phyloP scores from a whole-genome alignment of 805 yeast genomes.

The Zygoascus bituminiphila region DNA sequence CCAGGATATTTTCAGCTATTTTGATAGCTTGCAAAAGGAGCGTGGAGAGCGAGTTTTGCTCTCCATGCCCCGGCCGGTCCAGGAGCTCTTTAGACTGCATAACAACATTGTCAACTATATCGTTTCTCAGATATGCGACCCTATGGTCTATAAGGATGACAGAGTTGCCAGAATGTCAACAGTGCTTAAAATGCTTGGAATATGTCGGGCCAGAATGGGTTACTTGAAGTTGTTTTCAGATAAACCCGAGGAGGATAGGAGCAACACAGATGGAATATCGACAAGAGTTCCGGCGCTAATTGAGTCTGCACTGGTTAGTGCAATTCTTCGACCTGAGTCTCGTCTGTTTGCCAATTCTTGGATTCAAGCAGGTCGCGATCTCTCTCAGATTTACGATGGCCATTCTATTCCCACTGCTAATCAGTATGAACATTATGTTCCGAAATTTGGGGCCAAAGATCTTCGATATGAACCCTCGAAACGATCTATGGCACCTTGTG shows the following conservation, averaged over 20 bases:
- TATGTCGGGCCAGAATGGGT: slow-evolving; percentile 61
- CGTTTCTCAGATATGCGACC: slow-evolving; percentile 55
- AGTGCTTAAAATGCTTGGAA: slow-evolving; percentile 54
- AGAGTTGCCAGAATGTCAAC: slow-evolving; percentile 65
- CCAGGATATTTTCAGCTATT: slow-evolving; percentile 63
- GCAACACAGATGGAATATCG: slow-evolving; percentile 10
- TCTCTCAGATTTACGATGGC: slow-evolving; percentile 16
- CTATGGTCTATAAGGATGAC: slow-evolving; percentile 45
- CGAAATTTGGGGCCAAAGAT: slow-evolving; percentile 18
- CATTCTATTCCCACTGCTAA: slow-evolving; percentile 2
- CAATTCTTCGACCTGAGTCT: slow-evolving; percentile 73
- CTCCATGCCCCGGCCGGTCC: slow-evolving; percentile 61
- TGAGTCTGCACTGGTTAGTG: slow-evolving; percentile 68
- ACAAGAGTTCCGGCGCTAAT: slow-evolving; percentile 66
- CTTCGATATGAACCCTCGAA: slow-evolving; percentile 14
- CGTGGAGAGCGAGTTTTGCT: slow-evolving; percentile 33
- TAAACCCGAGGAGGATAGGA: slow-evolving; percentile 7
- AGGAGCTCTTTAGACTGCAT: slow-evolving; percentile 59
- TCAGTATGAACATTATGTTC: slow-evolving; percentile 21
- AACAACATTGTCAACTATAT: slow-evolving; percentile 57
- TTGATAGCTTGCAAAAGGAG: slow-evolving; percentile 47
- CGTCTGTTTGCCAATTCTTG: slow-evolving; percentile 61
- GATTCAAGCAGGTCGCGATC: slow-evolving; percentile 48
- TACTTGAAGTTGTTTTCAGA: slow-evolving; percentile 40
- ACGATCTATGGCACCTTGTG: slow-evolving; percentile 63